A percentile compares a stretch with the other conserved stretches of the same genome.
phyloP scores from a whole-genome alignment of 352 stramenopile species.

The Globisporangium lucens region DNA sequence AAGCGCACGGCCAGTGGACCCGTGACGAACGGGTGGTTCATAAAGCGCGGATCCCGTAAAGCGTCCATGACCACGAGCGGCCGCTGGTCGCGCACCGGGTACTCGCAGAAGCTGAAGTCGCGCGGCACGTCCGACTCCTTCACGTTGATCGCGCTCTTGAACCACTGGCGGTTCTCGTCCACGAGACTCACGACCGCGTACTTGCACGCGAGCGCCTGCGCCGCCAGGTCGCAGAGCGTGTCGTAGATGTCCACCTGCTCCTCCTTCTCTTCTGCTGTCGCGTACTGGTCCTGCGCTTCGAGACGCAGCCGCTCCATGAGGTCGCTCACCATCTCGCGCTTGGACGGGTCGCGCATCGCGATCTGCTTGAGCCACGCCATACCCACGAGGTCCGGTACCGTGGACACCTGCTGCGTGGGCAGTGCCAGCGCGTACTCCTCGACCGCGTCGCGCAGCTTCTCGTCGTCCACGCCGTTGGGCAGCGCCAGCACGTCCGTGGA shows the following conservation, averaged over 20 bases:
- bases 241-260: conserved; percentile 85
- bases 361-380: conserved; percentile 78
- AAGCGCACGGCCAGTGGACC: conserved; percentile 91
- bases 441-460: conserved; percentile 51
- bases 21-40: conserved; percentile 87
- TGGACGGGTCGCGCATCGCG: conserved; percentile 60
- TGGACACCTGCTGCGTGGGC: conserved; percentile 44
- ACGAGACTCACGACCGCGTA: conserved; percentile 86
- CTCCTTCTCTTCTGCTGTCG: conserved; percentile 15
- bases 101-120: conserved; percentile 86
- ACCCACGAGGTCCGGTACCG: conserved; percentile 70
- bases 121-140: conserved; percentile 72
- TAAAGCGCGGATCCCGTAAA: conserved; percentile 84
- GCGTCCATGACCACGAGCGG: conserved; percentile 90
- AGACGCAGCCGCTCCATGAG: conserved; percentile 68
- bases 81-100: conserved; percentile 65
- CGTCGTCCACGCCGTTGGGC: conserved; percentile 39
- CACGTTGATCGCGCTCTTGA: conserved; percentile 88
- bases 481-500: conserved; percentile 17
- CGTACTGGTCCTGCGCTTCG: conserved; percentile 32
- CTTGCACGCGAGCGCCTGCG: conserved; percentile 72
- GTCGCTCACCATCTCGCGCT: conserved; percentile 61
- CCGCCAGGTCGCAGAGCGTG: conserved; percentile 72
- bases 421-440: conserved; percentile 75
- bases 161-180: conserved; percentile 94